phyloP scores from a whole-genome alignment of 2,329 filamentous ascomycete genomes.

The Dendryphion nanum region DNA sequence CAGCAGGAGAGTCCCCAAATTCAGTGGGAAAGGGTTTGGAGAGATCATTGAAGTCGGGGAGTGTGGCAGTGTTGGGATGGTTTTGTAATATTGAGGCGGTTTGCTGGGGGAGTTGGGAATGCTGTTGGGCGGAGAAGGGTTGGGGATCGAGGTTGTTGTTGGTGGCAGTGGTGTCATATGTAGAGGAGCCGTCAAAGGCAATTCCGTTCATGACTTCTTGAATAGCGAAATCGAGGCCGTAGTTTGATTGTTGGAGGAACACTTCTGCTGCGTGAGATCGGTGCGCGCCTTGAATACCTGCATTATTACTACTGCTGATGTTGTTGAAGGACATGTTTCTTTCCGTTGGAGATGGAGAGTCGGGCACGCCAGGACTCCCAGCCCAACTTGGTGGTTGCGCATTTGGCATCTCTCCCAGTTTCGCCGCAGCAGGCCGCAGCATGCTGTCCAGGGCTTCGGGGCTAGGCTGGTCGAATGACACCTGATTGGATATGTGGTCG shows the following conservation, averaged over 20 bases:
- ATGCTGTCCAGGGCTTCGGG: constrained; percentile 26
- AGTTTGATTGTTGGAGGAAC: constrained; percentile 1
- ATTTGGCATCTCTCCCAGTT: constrained; percentile 23
- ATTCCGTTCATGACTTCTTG: constrained; percentile 26
- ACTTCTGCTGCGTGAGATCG: not conserved
- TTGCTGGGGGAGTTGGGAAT: not conserved
- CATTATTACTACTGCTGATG: no score
- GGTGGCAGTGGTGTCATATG: not conserved
- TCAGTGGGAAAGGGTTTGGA: constrained; percentile 6
- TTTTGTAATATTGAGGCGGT: not conserved
- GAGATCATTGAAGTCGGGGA: not conserved
- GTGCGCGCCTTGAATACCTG: no score
- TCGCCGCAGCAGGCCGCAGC: constrained; percentile 25
- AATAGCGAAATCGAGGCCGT: constrained; percentile 28
- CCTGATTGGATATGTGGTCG: constrained; percentile 9
- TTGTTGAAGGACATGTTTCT: not conserved
- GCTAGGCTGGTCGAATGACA: constrained; percentile 18
- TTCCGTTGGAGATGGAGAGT: constrained; percentile 1
- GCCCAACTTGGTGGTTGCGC: constrained; percentile 19
- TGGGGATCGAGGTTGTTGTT: constrained; percentile 1
- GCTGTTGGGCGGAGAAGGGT: not conserved
- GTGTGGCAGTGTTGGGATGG: not conserved
- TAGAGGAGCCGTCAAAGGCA: constrained; percentile 3
- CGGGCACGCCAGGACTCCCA: constrained; percentile 14
- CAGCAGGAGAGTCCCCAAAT: constrained; percentile 21